Evolutionary conservation across 2,329 filamentous ascomycete species (phyloP).

Genomic region (Amphichorda felina): DNA sequence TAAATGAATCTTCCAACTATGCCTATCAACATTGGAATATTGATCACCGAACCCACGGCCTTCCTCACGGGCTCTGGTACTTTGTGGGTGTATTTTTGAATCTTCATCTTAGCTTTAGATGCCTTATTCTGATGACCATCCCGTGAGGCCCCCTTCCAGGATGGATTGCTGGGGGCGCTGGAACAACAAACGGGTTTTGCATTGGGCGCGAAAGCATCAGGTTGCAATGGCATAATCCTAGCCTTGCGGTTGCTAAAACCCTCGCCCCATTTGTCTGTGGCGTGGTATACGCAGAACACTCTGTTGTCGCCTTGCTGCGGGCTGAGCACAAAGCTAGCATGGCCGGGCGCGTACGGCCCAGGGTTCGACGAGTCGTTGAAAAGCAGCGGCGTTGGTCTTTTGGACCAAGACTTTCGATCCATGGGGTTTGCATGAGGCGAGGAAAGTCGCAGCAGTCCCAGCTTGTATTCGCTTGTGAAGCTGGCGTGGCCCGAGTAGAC

Average conservation of each 20-base stretch:
- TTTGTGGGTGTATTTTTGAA: too few species aligned
- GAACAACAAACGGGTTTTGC: conserved; percentile 8
- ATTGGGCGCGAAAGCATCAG: conserved; percentile 6
- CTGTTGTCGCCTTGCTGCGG: conserved; percentile 7
- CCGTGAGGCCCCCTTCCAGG: too few species aligned
- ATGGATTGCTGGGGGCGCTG: conserved; percentile 1
- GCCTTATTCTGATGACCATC: too few species aligned
- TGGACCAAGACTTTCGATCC: conserved; percentile 5
- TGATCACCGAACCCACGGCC: too few species aligned
- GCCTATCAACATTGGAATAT: too few species aligned
- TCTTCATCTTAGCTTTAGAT: too few species aligned
- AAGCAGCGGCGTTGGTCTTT: conserved; percentile 5
- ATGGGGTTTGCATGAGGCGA: conserved; percentile 5
- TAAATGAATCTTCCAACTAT: too few species aligned
- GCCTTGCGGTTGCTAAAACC: conserved; percentile 10
- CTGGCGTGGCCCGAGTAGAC: conserved; percentile 7
- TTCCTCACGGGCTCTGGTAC: too few species aligned
- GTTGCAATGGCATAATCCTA: conserved; percentile 6
- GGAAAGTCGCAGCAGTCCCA: conserved; percentile 4
- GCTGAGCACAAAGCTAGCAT: conserved; percentile 11
- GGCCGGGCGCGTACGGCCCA: conserved; percentile 6
- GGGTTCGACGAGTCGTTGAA: conserved; percentile 5
- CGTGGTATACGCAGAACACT: conserved; percentile 7
- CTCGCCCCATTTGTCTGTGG: conserved; percentile 7
- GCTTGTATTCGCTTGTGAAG: conserved; percentile 8